Conservation (phyloP, 192 early-diverging fungal species). For the Podila clonocystis region DNA sequence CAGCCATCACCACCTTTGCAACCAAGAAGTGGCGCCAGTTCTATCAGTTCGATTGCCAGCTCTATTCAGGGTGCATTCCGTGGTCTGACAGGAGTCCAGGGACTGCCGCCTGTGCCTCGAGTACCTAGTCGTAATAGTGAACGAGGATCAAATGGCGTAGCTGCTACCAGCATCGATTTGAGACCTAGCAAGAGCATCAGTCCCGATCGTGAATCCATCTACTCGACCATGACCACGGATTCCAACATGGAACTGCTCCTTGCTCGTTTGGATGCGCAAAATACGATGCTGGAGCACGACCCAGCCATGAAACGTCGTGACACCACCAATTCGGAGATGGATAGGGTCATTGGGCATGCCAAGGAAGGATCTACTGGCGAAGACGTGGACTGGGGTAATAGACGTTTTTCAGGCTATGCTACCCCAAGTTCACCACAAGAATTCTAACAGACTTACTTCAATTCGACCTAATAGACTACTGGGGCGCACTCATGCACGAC, state of each 20-base stretch:
- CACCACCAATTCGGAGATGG: conserved; percentile 53
- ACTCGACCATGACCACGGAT: conserved; percentile 49
- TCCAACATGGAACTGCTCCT: conserved; percentile 71
- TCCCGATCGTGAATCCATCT: conserved; percentile 36
- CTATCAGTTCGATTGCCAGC: conserved; percentile 46
- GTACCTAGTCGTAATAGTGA: conserved; percentile 30
- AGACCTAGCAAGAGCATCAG: conserved; percentile 26
- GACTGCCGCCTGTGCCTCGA: conserved; percentile 5
- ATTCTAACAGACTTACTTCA: too few relatives aligned
- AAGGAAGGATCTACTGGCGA: conserved; percentile 44
- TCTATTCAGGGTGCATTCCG: conserved; percentile 37
- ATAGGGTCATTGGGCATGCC: conserved; percentile 51
- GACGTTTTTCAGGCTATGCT: neutral
- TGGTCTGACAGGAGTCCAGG: conserved; percentile 18
- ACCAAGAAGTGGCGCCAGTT: conserved; percentile 5
- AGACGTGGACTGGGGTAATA: conserved; percentile 83
- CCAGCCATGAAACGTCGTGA: conserved; percentile 58
- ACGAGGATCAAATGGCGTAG: conserved; percentile 20
- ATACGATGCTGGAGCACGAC: conserved; percentile 66
- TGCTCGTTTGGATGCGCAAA: conserved; percentile 71
- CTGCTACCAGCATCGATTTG: conserved; percentile 26
- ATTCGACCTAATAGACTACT: conserved; percentile 76
- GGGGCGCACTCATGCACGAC: conserved; percentile 92
- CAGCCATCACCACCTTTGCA: conserved; percentile 3
- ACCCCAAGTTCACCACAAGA: neutral